Evolutionary conservation across 371 early-diverging fungal genomes (phyloP), one percentile per base, ranked within the genome.

Genomic region (Nematocida sp.): DNA sequence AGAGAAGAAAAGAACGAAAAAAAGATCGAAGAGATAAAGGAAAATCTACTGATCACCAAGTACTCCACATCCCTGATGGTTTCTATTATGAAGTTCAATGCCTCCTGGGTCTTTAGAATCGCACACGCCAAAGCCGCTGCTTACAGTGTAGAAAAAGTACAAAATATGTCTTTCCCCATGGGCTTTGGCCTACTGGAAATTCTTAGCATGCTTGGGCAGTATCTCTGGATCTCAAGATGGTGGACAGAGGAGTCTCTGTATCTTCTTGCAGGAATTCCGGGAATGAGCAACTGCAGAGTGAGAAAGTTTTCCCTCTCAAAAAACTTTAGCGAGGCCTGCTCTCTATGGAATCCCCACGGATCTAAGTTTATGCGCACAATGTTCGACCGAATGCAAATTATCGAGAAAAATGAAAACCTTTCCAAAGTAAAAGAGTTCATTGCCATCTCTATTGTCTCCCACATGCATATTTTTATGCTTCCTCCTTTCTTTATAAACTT

Each of bases 301-400:
- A 45, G 18, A 63, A 11, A 11, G 5, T 7, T 45, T 5, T 3
- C 11, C 23, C 30, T 51, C 26, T 26, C 42, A 32, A 33, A 35
- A 30, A 32, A 33, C 39, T 1, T 57, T 33, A 42, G 63, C 26
- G 30, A 28, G 38, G 33, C 59, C 20, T 71, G 61, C 9, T 9
- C 63, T 35, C 5, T 11, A 9, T 71, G 75, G 75, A 71, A 71
- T 33, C 47, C 36, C 4, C 63, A 71, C 11, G 75, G 75, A 20
- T 33, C 47, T 7, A 61, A 71, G 50, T 61, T 71, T 39, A 63
- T 71, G 49, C 75, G 30, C 47, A 33, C 35, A 38, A 20, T 71
- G 23, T 30, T 39, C 30, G 26, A 32, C 13, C 26, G 7, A 7
- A 13, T 30, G n/a, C n/a, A n/a, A 51, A 47, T 39, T 18, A 65